phyloP scores from a whole-genome alignment of 169 alveolate genomes.

The Theileria annulata region DNA sequence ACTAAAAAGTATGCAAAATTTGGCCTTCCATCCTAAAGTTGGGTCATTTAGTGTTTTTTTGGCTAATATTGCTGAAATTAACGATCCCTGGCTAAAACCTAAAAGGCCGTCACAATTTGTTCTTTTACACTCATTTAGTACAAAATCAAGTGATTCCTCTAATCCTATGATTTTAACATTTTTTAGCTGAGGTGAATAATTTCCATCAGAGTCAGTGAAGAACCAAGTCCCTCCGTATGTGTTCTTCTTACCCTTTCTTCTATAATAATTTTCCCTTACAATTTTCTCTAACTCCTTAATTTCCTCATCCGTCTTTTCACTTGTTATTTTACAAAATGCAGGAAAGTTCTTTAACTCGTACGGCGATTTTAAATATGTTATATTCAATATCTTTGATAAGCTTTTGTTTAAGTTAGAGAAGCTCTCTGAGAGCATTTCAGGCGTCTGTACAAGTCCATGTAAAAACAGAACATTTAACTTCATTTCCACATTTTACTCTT shows the following conservation, averaged over 20 bases:
- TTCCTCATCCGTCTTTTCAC: constrained; percentile 45
- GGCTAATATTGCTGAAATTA: constrained; percentile 42
- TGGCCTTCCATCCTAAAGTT: constrained; percentile 61
- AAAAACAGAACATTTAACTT: constrained; percentile 43
- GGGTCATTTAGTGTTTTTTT: constrained; percentile 46
- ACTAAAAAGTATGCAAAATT: constrained; percentile 47
- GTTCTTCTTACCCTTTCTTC: constrained; percentile 42
- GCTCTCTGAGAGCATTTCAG: constrained; percentile 34
- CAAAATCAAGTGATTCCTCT: constrained; percentile 55
- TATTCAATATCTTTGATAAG: constrained; percentile 34
- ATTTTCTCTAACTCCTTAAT: constrained; percentile 40
- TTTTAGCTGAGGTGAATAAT: constrained; percentile 41
- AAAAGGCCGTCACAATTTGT: constrained; percentile 57
- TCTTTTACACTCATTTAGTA: constrained; percentile 55
- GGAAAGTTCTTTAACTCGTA: constrained; percentile 32
- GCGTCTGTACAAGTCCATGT: constrained; percentile 55
- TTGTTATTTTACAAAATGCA: constrained; percentile 30
- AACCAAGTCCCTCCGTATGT: constrained; percentile 60
- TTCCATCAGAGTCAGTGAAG: constrained; percentile 35
- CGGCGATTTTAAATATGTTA: constrained; percentile 58
- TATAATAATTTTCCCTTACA: constrained; percentile 34
- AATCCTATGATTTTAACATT: constrained; percentile 34
- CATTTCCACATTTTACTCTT: constrained; percentile 4
- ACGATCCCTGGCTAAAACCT: constrained; percentile 66
- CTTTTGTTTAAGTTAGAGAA: constrained; percentile 21